Evolutionary conservation across 2,329 filamentous ascomycete genomes (phyloP), one percentile per base, ranked within the genome.

Genomic region (Stagonosporopsis cucurbitacearum): DNA sequence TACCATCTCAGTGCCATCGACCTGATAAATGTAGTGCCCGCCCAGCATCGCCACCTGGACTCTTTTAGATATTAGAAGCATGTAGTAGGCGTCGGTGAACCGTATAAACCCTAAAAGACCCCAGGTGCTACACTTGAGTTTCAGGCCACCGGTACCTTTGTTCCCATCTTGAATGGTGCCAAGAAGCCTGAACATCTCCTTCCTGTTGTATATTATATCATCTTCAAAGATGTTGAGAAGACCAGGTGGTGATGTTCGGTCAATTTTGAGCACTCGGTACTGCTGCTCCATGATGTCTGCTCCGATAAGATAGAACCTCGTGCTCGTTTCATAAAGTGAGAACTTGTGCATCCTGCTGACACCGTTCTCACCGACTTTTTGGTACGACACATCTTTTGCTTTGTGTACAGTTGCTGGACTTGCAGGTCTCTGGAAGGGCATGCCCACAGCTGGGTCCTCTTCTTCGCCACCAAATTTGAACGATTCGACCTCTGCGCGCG

Each of bases 91-190:
- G 2, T 94, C 92, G 0, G 95, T 99, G 75, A 99, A 98, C 58
- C 91, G 86, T 74, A 99, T 95, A 75, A 99, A 99, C 4, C 95
- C 95, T 23, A 99, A 80, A 23, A 99, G 79, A 2, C 95, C 95
- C 95, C 94, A 99, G 4, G 91, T 92, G 56, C 88, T 96, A 75
- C 91, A 96, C 57, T 91, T 91, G 52, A 96, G 82, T 74, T 90
- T 95, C 77, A 99, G 84, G 1, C 95, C 95, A 22, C 95, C 95
- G 0, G 92, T 92, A 7, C 86, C 88, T 69, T 91, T 93, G 75
- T 98, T 99, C 0, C 95, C 95, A 72, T 98, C 91, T 68, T 98
- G 92, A 54, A 99, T 96, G 15, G 93, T 90, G 73, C 95, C 92
- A 42, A 99, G 80, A n/a, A 98, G 82, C 75, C 95, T 88, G 67